These are phyloP conservation scores for Chrysoporthe austroafricana DNA, from an alignment of 2,329 filamentous ascomycete genomes.

Conservation along the genomic window DNA sequence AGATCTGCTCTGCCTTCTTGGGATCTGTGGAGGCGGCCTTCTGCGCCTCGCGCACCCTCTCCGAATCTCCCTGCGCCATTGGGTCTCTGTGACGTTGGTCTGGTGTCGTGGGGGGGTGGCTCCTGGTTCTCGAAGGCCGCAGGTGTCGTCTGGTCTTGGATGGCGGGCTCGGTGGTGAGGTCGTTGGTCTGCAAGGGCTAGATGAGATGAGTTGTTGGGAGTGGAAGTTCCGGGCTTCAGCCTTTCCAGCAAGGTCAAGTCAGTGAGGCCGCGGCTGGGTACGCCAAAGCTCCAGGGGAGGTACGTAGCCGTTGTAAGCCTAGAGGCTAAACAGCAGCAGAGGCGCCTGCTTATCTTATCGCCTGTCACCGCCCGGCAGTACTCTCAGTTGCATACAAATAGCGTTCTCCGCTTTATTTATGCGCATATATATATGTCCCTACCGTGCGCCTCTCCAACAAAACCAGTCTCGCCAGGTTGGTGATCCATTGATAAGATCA, in stretches of 20 bases:
- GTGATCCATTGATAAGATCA: no score
- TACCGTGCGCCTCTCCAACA: no score
- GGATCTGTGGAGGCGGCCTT: slow-evolving; percentile 80
- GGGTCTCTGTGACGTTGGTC: slow-evolving; percentile 20
- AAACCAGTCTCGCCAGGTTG: no score
- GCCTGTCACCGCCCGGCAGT: background rate
- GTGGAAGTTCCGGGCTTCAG: slow-evolving; percentile 22
- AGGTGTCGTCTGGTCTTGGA: background rate
- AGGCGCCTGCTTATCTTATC: slow-evolving; percentile 16
- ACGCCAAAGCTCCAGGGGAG: slow-evolving; percentile 18
- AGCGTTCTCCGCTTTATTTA: no score
- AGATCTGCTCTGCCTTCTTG: slow-evolving; percentile 81
- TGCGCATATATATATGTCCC: no score
- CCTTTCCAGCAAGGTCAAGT: slow-evolving; percentile 14
- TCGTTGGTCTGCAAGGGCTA: background rate
- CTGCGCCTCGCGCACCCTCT: slow-evolving; percentile 85
- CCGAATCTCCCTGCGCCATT: slow-evolving; percentile 64
- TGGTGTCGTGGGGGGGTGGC: background rate
- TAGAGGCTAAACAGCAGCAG: background rate
- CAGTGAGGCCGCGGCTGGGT: slow-evolving; percentile 6
- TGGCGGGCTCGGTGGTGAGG: background rate
- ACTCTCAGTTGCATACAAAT: no score
- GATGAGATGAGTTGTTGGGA: background rate
- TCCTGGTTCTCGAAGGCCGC: background rate
- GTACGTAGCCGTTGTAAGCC: background rate